Evolutionary conservation across 2,329 filamentous ascomycete species (phyloP).

Genomic region (Neopestalotiopsis rosae): DNA sequence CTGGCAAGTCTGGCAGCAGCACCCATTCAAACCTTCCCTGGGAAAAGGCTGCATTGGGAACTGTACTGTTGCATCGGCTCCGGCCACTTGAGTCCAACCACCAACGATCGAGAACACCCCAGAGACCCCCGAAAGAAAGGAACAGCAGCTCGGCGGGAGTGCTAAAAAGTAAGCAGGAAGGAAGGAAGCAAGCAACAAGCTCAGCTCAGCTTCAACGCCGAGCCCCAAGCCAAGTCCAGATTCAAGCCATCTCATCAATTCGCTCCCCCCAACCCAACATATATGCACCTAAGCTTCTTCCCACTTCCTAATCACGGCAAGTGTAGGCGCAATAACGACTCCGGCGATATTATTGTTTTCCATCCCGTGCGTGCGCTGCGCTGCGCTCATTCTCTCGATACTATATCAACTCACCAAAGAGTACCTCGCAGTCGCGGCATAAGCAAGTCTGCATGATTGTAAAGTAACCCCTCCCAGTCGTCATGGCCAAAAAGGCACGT

Average conservation of each 20-base stretch:
- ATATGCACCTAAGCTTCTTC: not conserved
- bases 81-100: not conserved
- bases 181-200: not conserved
- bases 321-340: not conserved
- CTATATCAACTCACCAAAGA: not conserved
- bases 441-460: slow-evolving; percentile 15
- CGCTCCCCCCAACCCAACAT: not conserved
- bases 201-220: not conserved
- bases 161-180: not conserved
- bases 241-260: not conserved
- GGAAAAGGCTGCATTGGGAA: not conserved
- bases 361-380: not conserved
- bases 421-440: slow-evolving; percentile 2
- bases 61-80: not conserved
- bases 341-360: not conserved
- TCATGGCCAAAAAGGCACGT: slow-evolving; percentile 68
- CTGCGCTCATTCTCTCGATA: not conserved
- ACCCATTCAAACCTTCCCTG: no score
- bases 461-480: slow-evolving; percentile 25
- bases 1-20: not conserved
- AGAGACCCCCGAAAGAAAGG: not conserved
- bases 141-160: not conserved
- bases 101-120: not conserved
- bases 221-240: not conserved
- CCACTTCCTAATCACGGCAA: slow-evolving; percentile 1